These are phyloP conservation scores for Cryptosporidium canis DNA, from an alignment of 169 alveolate genomes.

Conservation along the genomic window DNA sequence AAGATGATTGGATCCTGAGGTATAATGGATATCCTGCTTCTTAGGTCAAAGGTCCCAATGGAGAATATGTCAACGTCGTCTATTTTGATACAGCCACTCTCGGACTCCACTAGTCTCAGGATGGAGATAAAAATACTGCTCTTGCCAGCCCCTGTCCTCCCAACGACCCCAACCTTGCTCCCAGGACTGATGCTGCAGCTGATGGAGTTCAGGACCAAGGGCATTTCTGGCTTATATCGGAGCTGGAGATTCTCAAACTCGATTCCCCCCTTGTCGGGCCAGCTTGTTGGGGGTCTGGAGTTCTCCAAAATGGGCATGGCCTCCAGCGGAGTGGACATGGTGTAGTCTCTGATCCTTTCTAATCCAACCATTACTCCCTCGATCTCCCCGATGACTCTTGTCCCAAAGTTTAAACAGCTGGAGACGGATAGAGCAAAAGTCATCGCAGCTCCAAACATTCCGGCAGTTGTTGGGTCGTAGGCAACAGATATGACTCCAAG, in stretches of 20 bases:
- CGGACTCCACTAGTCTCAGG: conserved; percentile 80
- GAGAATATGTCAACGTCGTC: conserved; percentile 77
- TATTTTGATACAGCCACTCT: conserved; percentile 76
- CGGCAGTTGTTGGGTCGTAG: conserved; percentile 49
- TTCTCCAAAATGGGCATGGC: conserved; percentile 40
- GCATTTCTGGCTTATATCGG: conserved; percentile 75
- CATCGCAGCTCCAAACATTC: conserved; percentile 61
- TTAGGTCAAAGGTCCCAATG: conserved; percentile 68
- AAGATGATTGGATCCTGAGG: conserved; percentile 87
- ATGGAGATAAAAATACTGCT: conserved; percentile 83
- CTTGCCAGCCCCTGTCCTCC: conserved; percentile 92
- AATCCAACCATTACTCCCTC: conserved; percentile 71
- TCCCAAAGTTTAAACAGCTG: conserved; percentile 58
- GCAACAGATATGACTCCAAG: conserved; percentile 41
- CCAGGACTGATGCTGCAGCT: conserved; percentile 76
- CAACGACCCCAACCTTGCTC: conserved; percentile 88
- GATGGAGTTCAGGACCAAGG: conserved; percentile 78
- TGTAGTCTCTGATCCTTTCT: conserved; percentile 58
- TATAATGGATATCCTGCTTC: conserved; percentile 80
- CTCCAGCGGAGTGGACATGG: conserved; percentile 48
- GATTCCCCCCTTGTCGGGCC: conserved; percentile 75
- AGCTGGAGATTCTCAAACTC: conserved; percentile 65
- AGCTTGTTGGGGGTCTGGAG: conserved; percentile 26
- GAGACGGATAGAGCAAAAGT: conserved; percentile 65
- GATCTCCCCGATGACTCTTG: conserved; percentile 58